Percentiles rank a stretch among this genome's conserved stretches.
These are phyloP conservation scores for Rhodotorula babjevae DNA, from an alignment of 768 basidiomycete genomes.

Conservation along the genomic window DNA sequence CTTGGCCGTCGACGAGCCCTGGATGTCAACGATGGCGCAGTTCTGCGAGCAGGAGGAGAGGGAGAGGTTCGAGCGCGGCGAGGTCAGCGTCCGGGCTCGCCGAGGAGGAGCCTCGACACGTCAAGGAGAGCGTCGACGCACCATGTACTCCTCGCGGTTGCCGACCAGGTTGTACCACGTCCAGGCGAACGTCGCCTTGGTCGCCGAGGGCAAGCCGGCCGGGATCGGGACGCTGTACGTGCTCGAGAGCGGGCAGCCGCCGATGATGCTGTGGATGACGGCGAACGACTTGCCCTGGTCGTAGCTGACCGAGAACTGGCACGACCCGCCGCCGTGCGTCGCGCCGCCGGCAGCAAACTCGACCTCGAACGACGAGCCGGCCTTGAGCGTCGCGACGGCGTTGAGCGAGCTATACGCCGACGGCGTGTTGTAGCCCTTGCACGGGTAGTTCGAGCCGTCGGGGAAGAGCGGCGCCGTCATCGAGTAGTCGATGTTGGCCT, in stretches of 20 bases:
- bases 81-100: not conserved
- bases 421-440: conserved; percentile 43
- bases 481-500: conserved; percentile 45
- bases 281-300: conserved; percentile 49
- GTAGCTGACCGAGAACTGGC: conserved; percentile 49
- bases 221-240: conserved; percentile 46
- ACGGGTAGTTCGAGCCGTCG: conserved; percentile 46
- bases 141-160: conserved; percentile 42
- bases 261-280: conserved; percentile 47
- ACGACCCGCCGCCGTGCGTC: conserved; percentile 48
- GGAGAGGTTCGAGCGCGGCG: too few relatives aligned
- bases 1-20: not conserved
- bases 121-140: not conserved
- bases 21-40: conserved; percentile 30
- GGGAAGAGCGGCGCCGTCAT: conserved; percentile 46
- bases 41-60: not conserved
- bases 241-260: conserved; percentile 46
- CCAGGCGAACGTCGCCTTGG: conserved; percentile 48
- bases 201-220: conserved; percentile 42
- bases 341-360: conserved; percentile 44
- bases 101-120: not conserved
- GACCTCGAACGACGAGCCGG: conserved; percentile 44
- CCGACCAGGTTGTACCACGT: conserved; percentile 49
- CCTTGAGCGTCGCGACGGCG: conserved; percentile 44
- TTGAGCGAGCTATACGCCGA: conserved; percentile 32